Evolutionary conservation across 2,329 filamentous ascomycete genomes (phyloP), one percentile per base, ranked within the genome.

Genomic region (Cordyceps javanica): DNA sequence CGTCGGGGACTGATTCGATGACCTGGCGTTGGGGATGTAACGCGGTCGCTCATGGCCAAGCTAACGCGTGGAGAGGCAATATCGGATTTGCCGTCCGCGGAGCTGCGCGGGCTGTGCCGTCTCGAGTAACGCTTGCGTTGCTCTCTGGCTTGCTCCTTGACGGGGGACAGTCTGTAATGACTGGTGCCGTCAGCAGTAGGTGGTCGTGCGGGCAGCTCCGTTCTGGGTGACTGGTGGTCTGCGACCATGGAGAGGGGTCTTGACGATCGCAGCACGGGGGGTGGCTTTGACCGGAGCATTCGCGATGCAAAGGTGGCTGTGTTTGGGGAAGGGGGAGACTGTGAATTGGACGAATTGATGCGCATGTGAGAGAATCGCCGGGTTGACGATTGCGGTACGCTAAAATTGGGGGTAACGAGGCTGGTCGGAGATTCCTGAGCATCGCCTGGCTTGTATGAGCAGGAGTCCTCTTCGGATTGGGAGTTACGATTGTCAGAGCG

Each of bases 231-330:
- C 0, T 79, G 79, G 46, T 81, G 75, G 59, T 84, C 81, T 53
- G 77, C 68, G 2, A 83, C 79, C 48, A 81, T 75, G 1, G 81
- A 84, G 10, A 83, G 68, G 2, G 80, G 79, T 6, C 80, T 74
- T 2, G 79, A 75, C 59, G 77, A 73, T 26, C 74, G 68, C 39
- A 82, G 67, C 0, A 76, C 72, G 1, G 78, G 76, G 2, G 80
- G 78, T 2, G 77, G 75, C 16, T 71, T 69, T 38, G 72, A 73
- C 48, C 74, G 65, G 14, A 62, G 48, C 8, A 60, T 44, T 48
- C 68, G 67, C 34, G 54, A 44, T 25, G 54, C 54, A 38, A 49
- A 56, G 42, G 56, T 56, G 53, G 63, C 63, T 34, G 62, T 63
- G 2, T 62, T 61, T 5, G 63, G 61, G 2, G 56, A 50, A 44